Base-by-base conservation (phyloP, 2,329 filamentous ascomycete species). In the Proliferodiscus dingleyae region DNA sequence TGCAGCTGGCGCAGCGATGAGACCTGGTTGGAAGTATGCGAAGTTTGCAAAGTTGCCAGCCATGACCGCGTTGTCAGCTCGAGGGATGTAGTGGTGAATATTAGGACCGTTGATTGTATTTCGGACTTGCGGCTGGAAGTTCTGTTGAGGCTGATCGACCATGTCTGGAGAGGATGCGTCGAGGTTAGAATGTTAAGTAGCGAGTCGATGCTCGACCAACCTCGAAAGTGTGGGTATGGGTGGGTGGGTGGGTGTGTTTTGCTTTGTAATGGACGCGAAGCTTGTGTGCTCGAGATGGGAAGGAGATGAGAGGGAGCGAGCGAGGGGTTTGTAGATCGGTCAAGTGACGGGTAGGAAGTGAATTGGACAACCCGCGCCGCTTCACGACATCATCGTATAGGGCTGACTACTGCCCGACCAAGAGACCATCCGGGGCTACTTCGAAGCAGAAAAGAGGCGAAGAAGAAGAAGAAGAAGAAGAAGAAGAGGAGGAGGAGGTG, bases 121-220 rank as follows among this genome's bases (percentile, higher is more conserved):
- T 3, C 77, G 75, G 13, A 78, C 75, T 22, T 74, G 77, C 1
- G 78, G 79, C 57, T 81, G 74, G 56, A 75, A 81, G 60, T 77
- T 72, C 40, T 74, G 60, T 43, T 11, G 24, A 11, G 24, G 11
- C 11, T 26, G 24, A 6, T 72, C 73, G 33, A 68, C 66, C 40
- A 48, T 71, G n/a, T 26, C 11, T 55, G 8, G 5, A 21, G 15
- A 34, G 19, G 32, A 11, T 21, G 24, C 22, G 15, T 29, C 6
- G 24, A 16, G 15, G 10, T 24, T 33, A 22, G 7, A 23, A 9
- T n/a, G 19, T 41, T 3, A 5, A 9, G 29, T 16, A 19, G 24
- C 2, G 1, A n/a, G 11, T 34, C 1, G 32, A 19, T 6, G 16
- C 13, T 34, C 7, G 10, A 6, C 19, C 19, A 18, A 16, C 19